phyloP scores from a whole-genome alignment of 441 rosid species.

The Euphorbia neoarborescens region DNA sequence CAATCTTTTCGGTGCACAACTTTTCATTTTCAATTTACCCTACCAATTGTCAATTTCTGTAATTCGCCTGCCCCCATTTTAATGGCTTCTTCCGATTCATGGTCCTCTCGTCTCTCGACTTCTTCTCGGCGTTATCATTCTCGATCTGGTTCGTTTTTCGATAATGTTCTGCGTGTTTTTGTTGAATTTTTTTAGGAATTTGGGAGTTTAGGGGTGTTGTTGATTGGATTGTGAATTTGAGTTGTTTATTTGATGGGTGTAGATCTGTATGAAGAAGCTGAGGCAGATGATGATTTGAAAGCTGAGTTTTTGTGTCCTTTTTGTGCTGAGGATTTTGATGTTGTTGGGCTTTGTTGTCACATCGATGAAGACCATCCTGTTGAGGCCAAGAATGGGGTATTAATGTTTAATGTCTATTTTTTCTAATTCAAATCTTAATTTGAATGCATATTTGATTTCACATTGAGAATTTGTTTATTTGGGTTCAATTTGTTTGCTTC shows the following conservation, averaged over 20 bases:
- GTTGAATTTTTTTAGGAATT: background rate
- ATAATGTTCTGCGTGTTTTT: background rate
- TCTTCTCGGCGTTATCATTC: slow-evolving; percentile 39
- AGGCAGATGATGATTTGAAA: slow-evolving; percentile 48
- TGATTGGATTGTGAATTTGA: slow-evolving; percentile 6
- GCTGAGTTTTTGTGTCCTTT: slow-evolving; percentile 67
- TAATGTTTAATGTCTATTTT: background rate
- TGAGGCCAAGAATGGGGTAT: slow-evolving; percentile 70
- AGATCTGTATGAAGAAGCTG: slow-evolving; percentile 56
- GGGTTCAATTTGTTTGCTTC: background rate
- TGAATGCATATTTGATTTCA: background rate
- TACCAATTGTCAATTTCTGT: background rate
- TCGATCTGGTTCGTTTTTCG: slow-evolving; percentile 35
- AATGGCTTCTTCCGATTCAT: slow-evolving; percentile 37
- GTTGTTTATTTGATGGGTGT: background rate
- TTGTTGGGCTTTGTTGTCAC: slow-evolving; percentile 76
- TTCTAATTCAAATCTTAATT: background rate
- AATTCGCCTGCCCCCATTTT: background rate
- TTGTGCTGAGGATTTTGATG: slow-evolving; percentile 68
- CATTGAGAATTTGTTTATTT: background rate
- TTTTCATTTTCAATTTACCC: background rate
- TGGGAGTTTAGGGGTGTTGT: background rate
- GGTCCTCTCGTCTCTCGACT: slow-evolving; percentile 36
- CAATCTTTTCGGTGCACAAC: background rate
- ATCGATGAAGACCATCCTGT: slow-evolving; percentile 72